These are phyloP conservation scores for Hirschfeldia incana DNA, from an alignment of 345 rosid genomes.

Conservation along the genomic window DNA sequence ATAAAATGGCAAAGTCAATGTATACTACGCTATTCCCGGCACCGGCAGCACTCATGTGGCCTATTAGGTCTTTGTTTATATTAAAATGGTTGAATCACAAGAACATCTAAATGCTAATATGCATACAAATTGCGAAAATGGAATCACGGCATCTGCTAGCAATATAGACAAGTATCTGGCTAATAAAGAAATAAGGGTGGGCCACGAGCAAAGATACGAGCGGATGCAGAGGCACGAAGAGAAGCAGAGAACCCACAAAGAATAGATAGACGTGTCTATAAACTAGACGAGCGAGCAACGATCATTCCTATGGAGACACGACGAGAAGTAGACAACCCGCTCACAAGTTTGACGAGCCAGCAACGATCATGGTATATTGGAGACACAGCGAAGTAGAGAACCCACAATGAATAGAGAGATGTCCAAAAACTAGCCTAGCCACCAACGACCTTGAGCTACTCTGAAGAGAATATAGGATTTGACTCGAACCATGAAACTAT, in stretches of 20 bases:
- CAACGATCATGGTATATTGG: neutral
- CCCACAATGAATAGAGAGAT: too few species aligned
- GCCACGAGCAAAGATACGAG: conserved; percentile 2
- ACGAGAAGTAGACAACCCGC: too few species aligned
- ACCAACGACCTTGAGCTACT: neutral
- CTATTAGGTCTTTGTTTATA: neutral
- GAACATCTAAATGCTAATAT: neutral
- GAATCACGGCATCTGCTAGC: neutral
- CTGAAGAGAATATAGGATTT: neutral
- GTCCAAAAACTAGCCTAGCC: neutral
- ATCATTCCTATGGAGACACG: too few species aligned
- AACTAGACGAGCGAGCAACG: neutral
- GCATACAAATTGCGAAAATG: neutral
- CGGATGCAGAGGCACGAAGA: neutral
- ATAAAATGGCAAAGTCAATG: neutral
- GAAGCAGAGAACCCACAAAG: neutral
- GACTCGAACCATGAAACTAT: conserved; percentile 17
- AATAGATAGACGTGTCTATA: neutral
- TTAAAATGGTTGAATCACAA: neutral
- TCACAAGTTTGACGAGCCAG: neutral
- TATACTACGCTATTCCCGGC: neutral
- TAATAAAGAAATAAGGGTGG: neutral
- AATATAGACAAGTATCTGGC: neutral
- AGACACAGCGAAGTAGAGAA: too few species aligned
- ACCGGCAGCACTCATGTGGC: neutral